phyloP scores from a whole-genome alignment of 495 filamentous ascomycete species.

The Chlorociboria aeruginascens region DNA sequence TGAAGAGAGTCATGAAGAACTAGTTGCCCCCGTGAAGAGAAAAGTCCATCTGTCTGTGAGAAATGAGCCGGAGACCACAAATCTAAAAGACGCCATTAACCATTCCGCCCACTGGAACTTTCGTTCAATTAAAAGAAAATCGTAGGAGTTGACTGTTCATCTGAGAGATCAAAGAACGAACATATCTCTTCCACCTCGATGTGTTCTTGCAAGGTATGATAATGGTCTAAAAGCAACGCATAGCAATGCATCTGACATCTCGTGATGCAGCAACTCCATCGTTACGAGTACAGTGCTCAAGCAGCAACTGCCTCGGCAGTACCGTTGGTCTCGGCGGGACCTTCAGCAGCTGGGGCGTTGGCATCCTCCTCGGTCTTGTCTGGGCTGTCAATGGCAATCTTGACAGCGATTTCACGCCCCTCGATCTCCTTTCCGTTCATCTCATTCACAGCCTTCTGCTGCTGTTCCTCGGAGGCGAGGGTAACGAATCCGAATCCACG shows the following conservation, averaged over 20 bases:
- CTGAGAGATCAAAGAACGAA: slow-evolving; percentile 8
- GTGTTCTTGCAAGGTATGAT: slow-evolving; percentile 11
- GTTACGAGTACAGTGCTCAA: slow-evolving; percentile 17
- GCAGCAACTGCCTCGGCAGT: slow-evolving; percentile 22
- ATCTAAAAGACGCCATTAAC: slow-evolving; percentile 14
- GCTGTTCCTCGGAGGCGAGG: slow-evolving; percentile 84
- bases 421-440: slow-evolving; percentile 99
- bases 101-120: slow-evolving; percentile 9
- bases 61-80: slow-evolving; percentile 9
- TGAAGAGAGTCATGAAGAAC: slow-evolving; percentile 22
- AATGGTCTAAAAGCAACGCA: slow-evolving; percentile 18
- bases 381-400: slow-evolving; percentile 98
- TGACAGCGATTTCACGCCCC: slow-evolving; percentile 97
- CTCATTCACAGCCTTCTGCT: slow-evolving; percentile 90
- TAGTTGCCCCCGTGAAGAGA: slow-evolving; percentile 20
- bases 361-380: slow-evolving; percentile 82
- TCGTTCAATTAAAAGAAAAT: slow-evolving; percentile 19
- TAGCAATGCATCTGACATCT: slow-evolving; percentile 11
- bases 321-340: slow-evolving; percentile 21
- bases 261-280: slow-evolving; percentile 16
- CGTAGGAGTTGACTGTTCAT: slow-evolving; percentile 12
- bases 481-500: slow-evolving; percentile 98
- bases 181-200: slow-evolving; percentile 9
- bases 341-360: slow-evolving; percentile 29
- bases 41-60: slow-evolving; percentile 19